Percentiles rank a stretch among this genome's conserved stretches.
phyloP scores from a whole-genome alignment of 148 eudicot genomes.

The Limonium bicolor region DNA sequence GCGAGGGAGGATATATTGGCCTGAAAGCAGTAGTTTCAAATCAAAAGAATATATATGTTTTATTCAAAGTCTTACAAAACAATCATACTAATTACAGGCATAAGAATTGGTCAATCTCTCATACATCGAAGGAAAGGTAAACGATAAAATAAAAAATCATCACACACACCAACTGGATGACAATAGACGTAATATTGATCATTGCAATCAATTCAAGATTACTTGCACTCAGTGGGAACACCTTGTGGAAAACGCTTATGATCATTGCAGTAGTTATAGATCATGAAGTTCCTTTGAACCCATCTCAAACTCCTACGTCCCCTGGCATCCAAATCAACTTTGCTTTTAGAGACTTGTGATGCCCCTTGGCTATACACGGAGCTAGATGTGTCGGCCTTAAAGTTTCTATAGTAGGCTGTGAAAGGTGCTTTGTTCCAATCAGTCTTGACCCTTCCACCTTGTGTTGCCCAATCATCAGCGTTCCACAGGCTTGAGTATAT shows the following conservation, averaged over 20 bases:
- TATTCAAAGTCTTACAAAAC: too few relatives aligned
- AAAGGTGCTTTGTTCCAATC: slow-evolving; percentile 53
- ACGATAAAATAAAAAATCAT: too few relatives aligned
- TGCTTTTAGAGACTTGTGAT: too few relatives aligned
- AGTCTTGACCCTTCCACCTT: slow-evolving; percentile 45
- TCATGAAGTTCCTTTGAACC: slow-evolving; percentile 30
- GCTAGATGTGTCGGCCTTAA: slow-evolving; percentile 44
- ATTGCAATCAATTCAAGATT: too few relatives aligned
- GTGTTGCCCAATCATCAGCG: slow-evolving; percentile 41
- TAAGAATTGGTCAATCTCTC: too few relatives aligned
- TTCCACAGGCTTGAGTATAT: slow-evolving; percentile 51
- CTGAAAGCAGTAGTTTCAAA: too few relatives aligned
- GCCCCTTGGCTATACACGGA: slow-evolving; percentile 15
- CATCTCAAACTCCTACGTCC: slow-evolving; percentile 29
- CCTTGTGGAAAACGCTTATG: slow-evolving; percentile 9
- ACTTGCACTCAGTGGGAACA: slow-evolving; percentile 25
- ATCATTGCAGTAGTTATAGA: slow-evolving; percentile 45
- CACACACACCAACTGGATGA: too few relatives aligned
- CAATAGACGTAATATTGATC: too few relatives aligned
- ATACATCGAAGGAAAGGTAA: too few relatives aligned
- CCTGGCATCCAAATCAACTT: slow-evolving; percentile 29
- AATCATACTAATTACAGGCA: too few relatives aligned
- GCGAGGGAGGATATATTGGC: too few relatives aligned
- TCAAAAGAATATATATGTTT: too few relatives aligned
- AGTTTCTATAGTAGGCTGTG: slow-evolving; percentile 29